A percentile compares a stretch with the other conserved stretches of the same genome.
phyloP scores from a whole-genome alignment of 352 stramenopile genomes.

The Pythium phragmitis region DNA sequence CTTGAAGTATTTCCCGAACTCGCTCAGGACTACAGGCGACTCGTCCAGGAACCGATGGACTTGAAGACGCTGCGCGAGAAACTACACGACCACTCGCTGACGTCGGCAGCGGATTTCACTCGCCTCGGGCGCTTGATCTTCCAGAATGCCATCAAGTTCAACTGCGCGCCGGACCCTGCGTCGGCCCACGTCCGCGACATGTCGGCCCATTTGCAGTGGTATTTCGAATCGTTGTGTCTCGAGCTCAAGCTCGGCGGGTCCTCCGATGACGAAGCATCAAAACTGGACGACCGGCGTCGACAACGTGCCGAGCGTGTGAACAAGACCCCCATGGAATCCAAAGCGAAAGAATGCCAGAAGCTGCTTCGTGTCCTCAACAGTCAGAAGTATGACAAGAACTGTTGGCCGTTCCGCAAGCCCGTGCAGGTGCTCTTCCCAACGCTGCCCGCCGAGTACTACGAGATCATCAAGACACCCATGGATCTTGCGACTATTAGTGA shows the following conservation, averaged over 20 bases:
- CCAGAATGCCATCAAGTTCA: constrained; percentile 83
- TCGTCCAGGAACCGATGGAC: constrained; percentile 84
- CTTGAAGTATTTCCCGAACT: constrained; percentile 78
- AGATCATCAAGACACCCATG: constrained; percentile 83
- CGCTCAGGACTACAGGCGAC: constrained; percentile 49
- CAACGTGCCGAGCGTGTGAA: constrained; percentile 54
- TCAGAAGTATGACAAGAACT: constrained; percentile 87
- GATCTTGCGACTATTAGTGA: constrained; percentile 72
- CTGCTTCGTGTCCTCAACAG: constrained; percentile 77
- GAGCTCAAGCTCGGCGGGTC: constrained; percentile 47
- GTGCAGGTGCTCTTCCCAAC: constrained; percentile 71
- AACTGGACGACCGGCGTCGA: constrained; percentile 46
- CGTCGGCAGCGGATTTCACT: constrained; percentile 47
- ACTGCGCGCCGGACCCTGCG: constrained; percentile 64
- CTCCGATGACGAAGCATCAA: constrained; percentile 14
- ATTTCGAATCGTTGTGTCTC: constrained; percentile 81
- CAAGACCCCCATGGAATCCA: constrained; percentile 64
- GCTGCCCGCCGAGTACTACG: constrained; percentile 74
- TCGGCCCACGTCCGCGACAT: constrained; percentile 82
- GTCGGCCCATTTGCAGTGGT: constrained; percentile 77
- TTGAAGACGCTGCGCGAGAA: constrained; percentile 69
- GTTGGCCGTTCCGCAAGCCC: constrained; percentile 83
- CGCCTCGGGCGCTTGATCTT: constrained; percentile 78
- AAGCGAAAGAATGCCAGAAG: constrained; percentile 81
- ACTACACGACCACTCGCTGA: constrained; percentile 54